phyloP scores from a whole-genome alignment of 1,284 basidiomycete species.

The Thelephora terrestris region DNA sequence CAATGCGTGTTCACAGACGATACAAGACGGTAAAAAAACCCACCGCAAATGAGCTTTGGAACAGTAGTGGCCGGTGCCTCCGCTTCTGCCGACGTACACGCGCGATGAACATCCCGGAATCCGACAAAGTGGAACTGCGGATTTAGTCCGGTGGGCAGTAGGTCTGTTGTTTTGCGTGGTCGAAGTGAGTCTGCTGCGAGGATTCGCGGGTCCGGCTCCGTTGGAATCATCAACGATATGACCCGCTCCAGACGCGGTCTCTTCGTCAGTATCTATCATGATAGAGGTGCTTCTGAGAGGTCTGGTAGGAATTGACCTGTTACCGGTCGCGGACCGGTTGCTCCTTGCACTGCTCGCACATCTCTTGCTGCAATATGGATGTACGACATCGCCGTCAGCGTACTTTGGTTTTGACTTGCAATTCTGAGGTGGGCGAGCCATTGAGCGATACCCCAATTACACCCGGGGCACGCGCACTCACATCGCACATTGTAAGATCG shows the following conservation, averaged over 20 bases:
- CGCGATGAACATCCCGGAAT: neutral
- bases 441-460: no score
- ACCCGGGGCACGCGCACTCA: no score
- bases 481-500: no score
- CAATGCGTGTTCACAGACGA: neutral
- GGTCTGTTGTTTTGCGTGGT: neutral
- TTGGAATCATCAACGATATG: no score
- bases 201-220: no score
- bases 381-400: conserved; percentile 31
- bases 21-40: conserved; percentile 7
- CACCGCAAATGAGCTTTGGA: conserved; percentile 39
- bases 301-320: no score
- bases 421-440: conserved; percentile 12
- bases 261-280: no score
- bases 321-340: neutral
- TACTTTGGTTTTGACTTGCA: conserved; percentile 46
- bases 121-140: no score
- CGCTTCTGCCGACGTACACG: conserved; percentile 8
- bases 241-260: no score
- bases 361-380: conserved; percentile 27
- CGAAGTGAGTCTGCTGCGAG: neutral
- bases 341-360: conserved; percentile 17
- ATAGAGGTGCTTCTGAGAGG: no score
- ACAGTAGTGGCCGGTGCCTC: conserved; percentile 33
- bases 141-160: neutral